Evolutionary conservation across 2,329 filamentous ascomycete genomes (phyloP).

Genomic region (Dissoconium aciculare): DNA sequence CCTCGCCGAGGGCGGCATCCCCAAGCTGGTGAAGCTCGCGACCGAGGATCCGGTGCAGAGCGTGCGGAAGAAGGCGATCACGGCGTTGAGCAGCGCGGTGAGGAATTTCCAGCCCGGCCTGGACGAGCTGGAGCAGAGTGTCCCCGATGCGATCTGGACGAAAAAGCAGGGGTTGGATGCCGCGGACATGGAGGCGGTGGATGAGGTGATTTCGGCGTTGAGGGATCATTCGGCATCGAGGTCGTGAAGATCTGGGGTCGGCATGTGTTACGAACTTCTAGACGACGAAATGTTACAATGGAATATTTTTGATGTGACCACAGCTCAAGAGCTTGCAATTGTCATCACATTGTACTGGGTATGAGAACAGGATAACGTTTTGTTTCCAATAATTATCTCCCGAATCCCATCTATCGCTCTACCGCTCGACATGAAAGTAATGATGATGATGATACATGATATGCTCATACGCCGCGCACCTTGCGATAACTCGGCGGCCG

Average conservation of each 20-base stretch:
- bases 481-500: constrained; percentile 92
- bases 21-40: constrained; percentile 51
- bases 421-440: too few relatives aligned
- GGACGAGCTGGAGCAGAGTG: constrained; percentile 49
- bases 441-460: too few relatives aligned
- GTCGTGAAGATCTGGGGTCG: too few relatives aligned
- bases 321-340: too few relatives aligned
- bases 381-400: too few relatives aligned
- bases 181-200: constrained; percentile 71
- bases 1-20: constrained; percentile 48
- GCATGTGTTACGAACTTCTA: too few relatives aligned
- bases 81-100: constrained; percentile 70
- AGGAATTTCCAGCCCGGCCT: constrained; percentile 76
- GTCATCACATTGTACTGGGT: too few relatives aligned
- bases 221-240: constrained; percentile 16
- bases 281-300: too few relatives aligned
- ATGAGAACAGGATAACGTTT: too few relatives aligned
- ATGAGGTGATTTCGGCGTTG: constrained; percentile 30
- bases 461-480: constrained; percentile 36
- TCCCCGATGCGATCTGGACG: constrained; percentile 46
- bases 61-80: constrained; percentile 74
- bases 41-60: constrained; percentile 43
- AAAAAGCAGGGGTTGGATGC: constrained; percentile 54
- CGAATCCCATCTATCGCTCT: too few relatives aligned
- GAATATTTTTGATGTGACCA: too few relatives aligned